Evolutionary conservation across 208 protist genomes (phyloP), one percentile per base, ranked within the genome.

Genomic region (Angomonas deanei): DNA sequence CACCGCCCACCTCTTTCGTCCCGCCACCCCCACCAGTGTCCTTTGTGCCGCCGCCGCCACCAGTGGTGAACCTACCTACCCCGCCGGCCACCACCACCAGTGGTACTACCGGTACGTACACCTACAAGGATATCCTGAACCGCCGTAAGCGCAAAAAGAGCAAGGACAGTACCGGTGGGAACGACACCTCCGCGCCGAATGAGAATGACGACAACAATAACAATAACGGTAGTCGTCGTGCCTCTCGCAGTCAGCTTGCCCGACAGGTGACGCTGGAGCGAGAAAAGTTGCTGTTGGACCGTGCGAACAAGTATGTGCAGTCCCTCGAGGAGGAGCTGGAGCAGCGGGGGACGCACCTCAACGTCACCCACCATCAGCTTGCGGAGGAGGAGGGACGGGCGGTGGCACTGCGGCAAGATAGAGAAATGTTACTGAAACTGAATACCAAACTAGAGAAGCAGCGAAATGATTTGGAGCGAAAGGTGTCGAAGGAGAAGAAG

Each of bases 231-330:
- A 33, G 46, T 17, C 8, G 21, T 19, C 6, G 55, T 10, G 32
- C 46, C 19, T 15, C 46, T n/a, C 32, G 34, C 6, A 19, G 33
- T 28, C 27, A 42, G 11, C 38, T 69, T 0, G 50, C 65, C 3
- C 59, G 39, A 6, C 46, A 74, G 15, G 38, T 54, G 0, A 54
- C 65, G 0, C 31, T 55, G 3, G 70, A 73, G 38, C 62, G 65
- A 30, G 72, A 83, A 24, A 57, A 31, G 33, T 56, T 78, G 31
- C 75, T 88, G 17, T 52, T 88, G 28, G 64, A 74, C n/a, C 67
- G 76, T 46, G 81, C 81, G 8, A 78, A 74, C 34, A 62, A 74
- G 47, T 88, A 88, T 55, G 81, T 88, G 6, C 64, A 66, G 62
- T 49, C 56, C 19, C 62, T 88, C 2, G 77, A 88, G 58, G 61